Base-by-base conservation (phyloP, 192 early-diverging fungal genomes). In the Entomortierella beljakovae region DNA sequence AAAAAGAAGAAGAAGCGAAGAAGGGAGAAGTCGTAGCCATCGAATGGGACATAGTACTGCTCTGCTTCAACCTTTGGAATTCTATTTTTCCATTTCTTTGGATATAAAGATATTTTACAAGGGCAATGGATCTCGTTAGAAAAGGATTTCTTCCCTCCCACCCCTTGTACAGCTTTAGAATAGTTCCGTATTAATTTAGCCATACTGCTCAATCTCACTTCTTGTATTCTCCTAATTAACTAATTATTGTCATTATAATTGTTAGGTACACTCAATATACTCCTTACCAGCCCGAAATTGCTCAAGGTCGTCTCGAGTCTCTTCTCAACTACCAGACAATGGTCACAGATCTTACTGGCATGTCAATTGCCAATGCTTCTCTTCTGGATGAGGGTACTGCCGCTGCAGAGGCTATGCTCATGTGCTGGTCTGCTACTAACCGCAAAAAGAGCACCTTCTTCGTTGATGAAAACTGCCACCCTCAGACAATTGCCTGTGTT, bases 271-370 rank as follows among this genome's bases (percentile, higher is more conserved):
- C 66, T 11, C 79, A 96, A 92, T 99, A 99, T 84, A 98, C 97
- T 40, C 98, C 98, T 51, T 99, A 99, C 83, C 98, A 99, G 85
- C 94, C 98, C 23, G 98, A 99, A 87, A 99, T 99, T 74, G 90
- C 98, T 57, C 98, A 99, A 85, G 98, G 98, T 40, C 92, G 98
- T 56, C 88, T 99, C 4, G 98, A 99, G 84, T 96, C 96, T 20
- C 89, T 99, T 43, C 81, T 99, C 61, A 99, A 99, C 83, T 99
- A 88, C 88, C 98, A 99, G 84, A 99, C 98, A 5, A 95, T 98
- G 88, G 92, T 99, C 64, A 89, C 86, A 29, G 96, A 99, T 79
- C 70, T 99, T 23, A 98, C 98, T 0, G 97, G 98, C n/a, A 84
- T 99, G 73, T 90, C 94, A 18, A 94, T 98, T 28, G 93, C 98